Evolutionary conservation across 192 early-diverging fungal genomes (phyloP).

Genomic region (Fimicolochytrium jonesii): DNA sequence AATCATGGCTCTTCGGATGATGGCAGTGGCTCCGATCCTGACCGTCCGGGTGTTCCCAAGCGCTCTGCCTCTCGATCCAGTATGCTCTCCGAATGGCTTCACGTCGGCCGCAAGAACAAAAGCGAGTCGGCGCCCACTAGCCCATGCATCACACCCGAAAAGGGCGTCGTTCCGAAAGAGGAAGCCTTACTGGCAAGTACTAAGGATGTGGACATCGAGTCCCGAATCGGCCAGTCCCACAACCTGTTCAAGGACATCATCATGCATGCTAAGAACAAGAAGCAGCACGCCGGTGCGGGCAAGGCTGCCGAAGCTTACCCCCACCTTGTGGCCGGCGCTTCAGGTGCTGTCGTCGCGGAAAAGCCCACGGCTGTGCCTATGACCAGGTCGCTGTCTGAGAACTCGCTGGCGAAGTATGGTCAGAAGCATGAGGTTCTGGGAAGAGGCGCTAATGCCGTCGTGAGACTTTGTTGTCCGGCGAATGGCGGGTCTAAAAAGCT

Average conservation of each 20-base stretch:
- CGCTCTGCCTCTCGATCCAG: conserved; percentile 10
- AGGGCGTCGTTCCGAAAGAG: not conserved
- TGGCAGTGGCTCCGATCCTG: conserved; percentile 10
- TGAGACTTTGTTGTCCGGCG: conserved; percentile 71
- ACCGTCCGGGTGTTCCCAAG: conserved; percentile 8
- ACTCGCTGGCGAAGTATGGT: conserved; percentile 75
- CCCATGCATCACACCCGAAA: not conserved
- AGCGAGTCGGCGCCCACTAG: conserved; percentile 6
- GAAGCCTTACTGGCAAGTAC: not conserved
- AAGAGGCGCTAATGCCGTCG: conserved; percentile 87
- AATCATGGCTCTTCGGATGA: conserved; percentile 1
- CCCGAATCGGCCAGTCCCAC: conserved; percentile 16
- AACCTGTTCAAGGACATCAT: conserved; percentile 39
- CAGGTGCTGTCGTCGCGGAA: not conserved
- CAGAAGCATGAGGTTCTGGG: conserved; percentile 71
- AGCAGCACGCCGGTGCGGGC: not conserved
- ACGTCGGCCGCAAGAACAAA: conserved; percentile 11
- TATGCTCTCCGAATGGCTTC: conserved; percentile 13
- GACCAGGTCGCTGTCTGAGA: conserved; percentile 32
- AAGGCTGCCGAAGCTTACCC: conserved; percentile 6
- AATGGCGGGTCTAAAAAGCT: conserved; percentile 57
- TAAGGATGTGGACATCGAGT: conserved; percentile 26
- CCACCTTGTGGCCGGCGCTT: not conserved
- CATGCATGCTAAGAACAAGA: conserved; percentile 18
- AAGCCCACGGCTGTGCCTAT: conserved; percentile 10